A percentile compares a stretch with the other conserved stretches of the same genome.
phyloP scores from a whole-genome alignment of 2,329 filamentous ascomycete species.

The Lachnum nothofagi region DNA sequence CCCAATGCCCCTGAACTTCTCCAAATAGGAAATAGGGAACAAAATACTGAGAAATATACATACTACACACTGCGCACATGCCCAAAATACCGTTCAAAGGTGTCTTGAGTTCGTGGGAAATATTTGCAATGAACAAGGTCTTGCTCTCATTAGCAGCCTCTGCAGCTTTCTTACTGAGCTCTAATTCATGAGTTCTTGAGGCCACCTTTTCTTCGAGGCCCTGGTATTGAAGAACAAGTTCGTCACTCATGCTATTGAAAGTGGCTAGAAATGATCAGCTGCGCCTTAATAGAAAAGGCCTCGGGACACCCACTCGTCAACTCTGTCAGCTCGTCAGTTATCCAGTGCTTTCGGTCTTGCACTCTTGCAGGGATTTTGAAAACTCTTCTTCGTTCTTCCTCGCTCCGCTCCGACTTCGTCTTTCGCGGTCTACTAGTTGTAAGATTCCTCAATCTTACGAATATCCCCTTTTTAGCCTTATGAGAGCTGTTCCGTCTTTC shows the following conservation, averaged over 20 bases:
- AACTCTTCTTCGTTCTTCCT: constrained; percentile 35
- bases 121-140: constrained; percentile 95
- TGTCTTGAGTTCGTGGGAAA: constrained; percentile 81
- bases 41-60: too few relatives aligned
- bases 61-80: constrained; percentile 87
- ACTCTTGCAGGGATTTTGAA: constrained; percentile 87
- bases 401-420: constrained; percentile 37
- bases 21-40: too few relatives aligned
- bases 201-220: constrained; percentile 78
- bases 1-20: too few relatives aligned
- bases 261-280: constrained; percentile 56
- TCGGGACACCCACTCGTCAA: constrained; percentile 21
- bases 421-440: constrained; percentile 23
- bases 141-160: constrained; percentile 97
- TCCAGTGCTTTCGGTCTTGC: constrained; percentile 64
- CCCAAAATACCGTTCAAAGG: constrained; percentile 93
- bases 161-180: constrained; percentile 84
- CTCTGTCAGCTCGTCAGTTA: constrained; percentile 82
- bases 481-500: constrained; percentile 24
- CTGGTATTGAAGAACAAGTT: constrained; percentile 80
- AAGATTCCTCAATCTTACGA: constrained; percentile 26
- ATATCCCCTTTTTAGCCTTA: constrained; percentile 32
- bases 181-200: constrained; percentile 75
- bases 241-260: constrained; percentile 92
- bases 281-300: background rate